Conservation (phyloP, 2,329 filamentous ascomycete species). For the Escovopsis sp. region DNA sequence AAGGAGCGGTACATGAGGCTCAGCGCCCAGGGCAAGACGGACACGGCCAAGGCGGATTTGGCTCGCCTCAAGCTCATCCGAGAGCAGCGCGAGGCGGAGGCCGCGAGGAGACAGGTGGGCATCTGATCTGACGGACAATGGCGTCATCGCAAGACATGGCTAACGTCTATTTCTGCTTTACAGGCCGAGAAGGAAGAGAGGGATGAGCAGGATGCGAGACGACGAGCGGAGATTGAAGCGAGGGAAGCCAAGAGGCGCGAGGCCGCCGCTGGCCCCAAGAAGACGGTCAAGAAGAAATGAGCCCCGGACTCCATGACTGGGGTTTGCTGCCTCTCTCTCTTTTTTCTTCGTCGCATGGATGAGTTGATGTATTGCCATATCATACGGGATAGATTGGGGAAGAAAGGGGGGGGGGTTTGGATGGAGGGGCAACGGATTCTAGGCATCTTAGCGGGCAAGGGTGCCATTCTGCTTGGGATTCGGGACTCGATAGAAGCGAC, state of each 20-base stretch:
- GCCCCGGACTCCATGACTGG: neutral
- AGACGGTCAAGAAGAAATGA: conserved; percentile 33
- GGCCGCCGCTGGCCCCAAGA: conserved; percentile 35
- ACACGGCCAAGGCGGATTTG: conserved; percentile 81
- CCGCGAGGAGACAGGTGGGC: conserved; percentile 62
- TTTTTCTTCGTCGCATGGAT: no score
- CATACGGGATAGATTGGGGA: neutral
- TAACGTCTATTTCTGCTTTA: neutral
- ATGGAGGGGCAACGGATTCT: no score
- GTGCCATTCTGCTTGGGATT: no score
- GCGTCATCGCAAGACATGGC: neutral
- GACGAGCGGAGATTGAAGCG: conserved; percentile 36
- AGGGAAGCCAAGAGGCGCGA: conserved; percentile 42
- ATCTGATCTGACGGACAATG: neutral
- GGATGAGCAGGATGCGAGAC: conserved; percentile 35
- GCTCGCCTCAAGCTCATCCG: conserved; percentile 69
- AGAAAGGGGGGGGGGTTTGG: neutral
- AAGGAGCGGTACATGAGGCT: conserved; percentile 85
- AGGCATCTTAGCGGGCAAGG: no score
- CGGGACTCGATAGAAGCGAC: no score
- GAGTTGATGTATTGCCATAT: neutral
- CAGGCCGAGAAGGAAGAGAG: conserved; percentile 45
- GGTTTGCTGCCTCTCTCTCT: neutral
- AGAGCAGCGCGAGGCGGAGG: conserved; percentile 74
- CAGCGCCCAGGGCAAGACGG: conserved; percentile 90